Base-by-base conservation (phyloP, 345 rosid species). In the Salix brachista region DNA sequence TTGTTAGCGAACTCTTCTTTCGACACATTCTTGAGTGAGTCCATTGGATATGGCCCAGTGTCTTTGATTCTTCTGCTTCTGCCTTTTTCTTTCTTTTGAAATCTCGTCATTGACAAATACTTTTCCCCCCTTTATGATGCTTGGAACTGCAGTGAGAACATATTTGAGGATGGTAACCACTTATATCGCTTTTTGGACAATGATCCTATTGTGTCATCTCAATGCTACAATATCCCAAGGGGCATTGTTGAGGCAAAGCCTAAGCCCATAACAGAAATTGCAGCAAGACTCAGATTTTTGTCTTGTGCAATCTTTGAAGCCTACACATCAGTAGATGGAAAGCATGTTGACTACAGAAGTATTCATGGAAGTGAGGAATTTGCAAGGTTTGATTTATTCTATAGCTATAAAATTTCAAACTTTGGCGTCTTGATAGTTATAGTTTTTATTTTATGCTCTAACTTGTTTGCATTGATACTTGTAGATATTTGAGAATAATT, bases 321-420 rank as follows among this genome's bases (percentile, higher is more conserved):
- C 70, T 94, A 89, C 83, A 80, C 83, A 77, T 91, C 93, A 1
- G 87, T 80, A 67, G 93, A 91, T 87, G 97, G 97, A 52, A 89
- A 76, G 86, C 96, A 92, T 83, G 89, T 94, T 41, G 94, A 94
- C 83, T 94, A 94, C 69, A 87, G 89, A 90, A 94, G 89, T 78
- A 86, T 94, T 76, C 94, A 92, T 86, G 98, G 96, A 70, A 94
- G 97, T 76, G 98, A 92, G 86, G 97, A 92, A 81, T 94, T 92
- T 81, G 97, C 96, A 79, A 91, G 98, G 98, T 94, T 41, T 74
- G 84, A 56, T 65, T 46, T 52, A 8, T 58, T 73, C 42, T 71
- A 65, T n/a, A 52, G 52, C 21, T 68, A 36, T 62, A 39, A 73
- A 67, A 44, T 58, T 52, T 71, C 48, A 30, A 18, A 37, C 41